phyloP scores from a whole-genome alignment of 1,284 basidiomycete genomes.

The Ganoderma lucidum region DNA sequence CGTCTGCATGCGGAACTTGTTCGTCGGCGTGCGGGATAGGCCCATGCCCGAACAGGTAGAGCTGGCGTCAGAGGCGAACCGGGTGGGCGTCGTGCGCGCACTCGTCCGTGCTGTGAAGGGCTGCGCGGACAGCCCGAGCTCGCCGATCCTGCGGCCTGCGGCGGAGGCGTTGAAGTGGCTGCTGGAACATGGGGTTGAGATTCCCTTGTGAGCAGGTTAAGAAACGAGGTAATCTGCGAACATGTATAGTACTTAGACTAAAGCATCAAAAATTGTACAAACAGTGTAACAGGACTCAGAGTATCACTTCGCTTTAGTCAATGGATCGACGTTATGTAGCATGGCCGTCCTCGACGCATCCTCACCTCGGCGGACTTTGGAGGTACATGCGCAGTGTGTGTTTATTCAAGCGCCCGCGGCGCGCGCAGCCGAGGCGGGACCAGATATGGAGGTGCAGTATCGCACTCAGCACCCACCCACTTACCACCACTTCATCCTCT shows the following conservation, averaged over 20 bases:
- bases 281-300: too few relatives aligned
- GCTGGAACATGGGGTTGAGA: conserved; percentile 40
- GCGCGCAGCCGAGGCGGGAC: conserved; percentile 13
- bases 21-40: conserved; percentile 49
- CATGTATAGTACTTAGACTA: too few relatives aligned
- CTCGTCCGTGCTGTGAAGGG: conserved; percentile 56
- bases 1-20: conserved; percentile 72
- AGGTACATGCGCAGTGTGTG: neutral
- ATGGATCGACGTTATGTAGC: neutral
- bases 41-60: conserved; percentile 47
- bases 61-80: conserved; percentile 57
- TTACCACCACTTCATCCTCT: conserved; percentile 7
- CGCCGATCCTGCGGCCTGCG: conserved; percentile 50
- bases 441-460: conserved; percentile 10
- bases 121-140: conserved; percentile 40
- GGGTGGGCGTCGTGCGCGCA: conserved; percentile 57
- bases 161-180: conserved; percentile 55
- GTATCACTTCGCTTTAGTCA: neutral
- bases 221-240: neutral
- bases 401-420: conserved; percentile 14
- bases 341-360: neutral
- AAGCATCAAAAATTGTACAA: neutral
- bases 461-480: conserved; percentile 20
- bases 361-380: neutral
- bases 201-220: conserved; percentile 19